Conservation (phyloP, 129 eudicot genomes). For the Arctium minus region DNA sequence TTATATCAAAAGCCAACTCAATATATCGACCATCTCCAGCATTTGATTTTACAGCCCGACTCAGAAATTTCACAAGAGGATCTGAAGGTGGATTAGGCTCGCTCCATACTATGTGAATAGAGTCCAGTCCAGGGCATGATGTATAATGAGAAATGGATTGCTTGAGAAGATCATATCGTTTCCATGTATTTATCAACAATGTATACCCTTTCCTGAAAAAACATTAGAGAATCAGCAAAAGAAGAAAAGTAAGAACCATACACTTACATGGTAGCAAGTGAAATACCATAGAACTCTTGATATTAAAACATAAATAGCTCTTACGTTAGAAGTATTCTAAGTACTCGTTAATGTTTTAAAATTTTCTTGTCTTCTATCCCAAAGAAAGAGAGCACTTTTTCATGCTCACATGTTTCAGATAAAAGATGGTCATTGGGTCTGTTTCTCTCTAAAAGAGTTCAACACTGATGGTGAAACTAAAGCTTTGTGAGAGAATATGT, state of each 20-base stretch:
- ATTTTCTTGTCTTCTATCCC: not conserved
- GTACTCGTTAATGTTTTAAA: not conserved
- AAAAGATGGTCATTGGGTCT: not conserved
- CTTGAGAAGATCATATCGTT: conserved; percentile 81
- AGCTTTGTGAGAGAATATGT: not conserved
- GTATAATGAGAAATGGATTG: conserved; percentile 83
- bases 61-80: conserved; percentile 52
- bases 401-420: not conserved
- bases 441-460: not conserved
- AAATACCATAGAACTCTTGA: not conserved
- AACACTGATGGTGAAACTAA: not conserved
- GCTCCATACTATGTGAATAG: conserved; percentile 85
- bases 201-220: conserved; percentile 68
- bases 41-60: conserved; percentile 42
- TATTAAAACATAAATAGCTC: not conserved
- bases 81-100: conserved; percentile 78
- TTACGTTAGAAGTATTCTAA: not conserved
- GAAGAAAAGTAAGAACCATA: not conserved
- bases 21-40: conserved; percentile 53
- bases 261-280: not conserved
- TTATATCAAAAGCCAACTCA: conserved; percentile 70
- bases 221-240: not conserved
- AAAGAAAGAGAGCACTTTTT: not conserved
- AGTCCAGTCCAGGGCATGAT: conserved; percentile 72
- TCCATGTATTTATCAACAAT: conserved; percentile 79